phyloP scores from a whole-genome alignment of 1,139 yeast genomes.

The Citeromyces hawaiiensis region DNA sequence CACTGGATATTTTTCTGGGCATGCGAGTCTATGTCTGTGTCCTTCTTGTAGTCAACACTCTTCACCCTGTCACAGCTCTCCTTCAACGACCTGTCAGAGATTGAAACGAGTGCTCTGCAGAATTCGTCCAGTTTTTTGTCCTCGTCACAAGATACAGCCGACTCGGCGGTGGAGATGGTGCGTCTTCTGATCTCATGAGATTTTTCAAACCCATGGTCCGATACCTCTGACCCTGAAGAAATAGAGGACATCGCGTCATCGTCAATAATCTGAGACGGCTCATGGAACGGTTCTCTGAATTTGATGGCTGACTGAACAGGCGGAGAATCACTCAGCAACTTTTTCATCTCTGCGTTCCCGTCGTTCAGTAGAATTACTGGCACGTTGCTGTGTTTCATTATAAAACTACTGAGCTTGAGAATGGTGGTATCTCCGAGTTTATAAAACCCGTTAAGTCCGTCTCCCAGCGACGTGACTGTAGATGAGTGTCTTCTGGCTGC shows the following conservation, averaged over 20 bases:
- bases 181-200: background rate
- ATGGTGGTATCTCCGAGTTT: constrained; percentile 1
- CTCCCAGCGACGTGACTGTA: constrained; percentile 2
- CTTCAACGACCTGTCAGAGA: background rate
- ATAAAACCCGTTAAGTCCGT: constrained; percentile 3
- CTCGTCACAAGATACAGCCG: background rate
- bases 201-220: background rate
- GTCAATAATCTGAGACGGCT: background rate
- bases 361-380: constrained; percentile 3
- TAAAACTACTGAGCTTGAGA: constrained; percentile 2
- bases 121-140: background rate
- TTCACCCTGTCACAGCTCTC: background rate
- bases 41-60: background rate
- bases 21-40: background rate
- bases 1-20: constrained; percentile 1
- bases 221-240: background rate
- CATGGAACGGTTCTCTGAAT: constrained; percentile 1
- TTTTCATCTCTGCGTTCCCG: constrained; percentile 1
- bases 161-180: background rate
- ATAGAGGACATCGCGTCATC: background rate
- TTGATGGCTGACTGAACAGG: background rate
- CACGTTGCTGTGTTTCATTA: constrained; percentile 2
- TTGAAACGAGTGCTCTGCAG: background rate
- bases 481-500: constrained; percentile 1
- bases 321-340: background rate